Conservation (phyloP, 208 protist genomes). For the Leishmania martiniquensis region DNA sequence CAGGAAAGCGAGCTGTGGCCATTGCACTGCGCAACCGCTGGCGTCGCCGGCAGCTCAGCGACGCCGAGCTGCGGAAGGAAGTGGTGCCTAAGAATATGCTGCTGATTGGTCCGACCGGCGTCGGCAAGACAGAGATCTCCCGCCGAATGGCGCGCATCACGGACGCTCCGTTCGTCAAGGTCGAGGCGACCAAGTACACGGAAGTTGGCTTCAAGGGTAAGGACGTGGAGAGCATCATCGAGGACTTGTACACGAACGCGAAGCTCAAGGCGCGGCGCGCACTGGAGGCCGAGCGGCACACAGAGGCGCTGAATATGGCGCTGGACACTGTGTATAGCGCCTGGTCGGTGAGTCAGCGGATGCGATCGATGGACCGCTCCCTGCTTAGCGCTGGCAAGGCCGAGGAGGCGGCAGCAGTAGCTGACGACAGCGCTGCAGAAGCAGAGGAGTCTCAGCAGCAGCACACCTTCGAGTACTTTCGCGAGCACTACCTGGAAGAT, state of each 20-base stretch:
- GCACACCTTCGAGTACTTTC: slow-evolving; percentile 82
- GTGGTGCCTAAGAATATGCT: slow-evolving; percentile 96
- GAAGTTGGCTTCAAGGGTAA: slow-evolving; percentile 96
- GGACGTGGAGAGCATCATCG: slow-evolving; percentile 97
- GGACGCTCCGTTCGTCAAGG: slow-evolving; percentile 97
- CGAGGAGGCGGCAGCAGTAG: slow-evolving; percentile 8
- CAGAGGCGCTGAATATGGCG: slow-evolving; percentile 79
- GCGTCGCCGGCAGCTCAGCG: slow-evolving; percentile 85
- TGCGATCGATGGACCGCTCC: slow-evolving; percentile 25
- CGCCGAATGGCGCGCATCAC: slow-evolving; percentile 96
- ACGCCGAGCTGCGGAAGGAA: slow-evolving; percentile 76
- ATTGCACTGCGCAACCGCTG: slow-evolving; percentile 97
- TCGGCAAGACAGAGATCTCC: slow-evolving; percentile 96
- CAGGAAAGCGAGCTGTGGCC: slow-evolving; percentile 96
- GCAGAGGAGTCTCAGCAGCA: slow-evolving; percentile 24
- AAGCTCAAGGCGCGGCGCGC: slow-evolving; percentile 87
- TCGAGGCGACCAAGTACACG: slow-evolving; percentile 99
- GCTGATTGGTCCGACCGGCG: slow-evolving; percentile 92
- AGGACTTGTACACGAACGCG: slow-evolving; percentile 94
- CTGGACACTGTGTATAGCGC: slow-evolving; percentile 78
- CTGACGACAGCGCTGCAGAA: background rate
- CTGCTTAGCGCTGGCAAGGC: slow-evolving; percentile 21
- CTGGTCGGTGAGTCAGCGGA: slow-evolving; percentile 54
- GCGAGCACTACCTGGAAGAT: slow-evolving; percentile 72
- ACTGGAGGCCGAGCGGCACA: slow-evolving; percentile 64